A percentile compares a stretch with the other conserved stretches of the same genome.
Evolutionary conservation across 331 rosid species (phyloP).

Genomic region (Phaseolus coccineus): DNA sequence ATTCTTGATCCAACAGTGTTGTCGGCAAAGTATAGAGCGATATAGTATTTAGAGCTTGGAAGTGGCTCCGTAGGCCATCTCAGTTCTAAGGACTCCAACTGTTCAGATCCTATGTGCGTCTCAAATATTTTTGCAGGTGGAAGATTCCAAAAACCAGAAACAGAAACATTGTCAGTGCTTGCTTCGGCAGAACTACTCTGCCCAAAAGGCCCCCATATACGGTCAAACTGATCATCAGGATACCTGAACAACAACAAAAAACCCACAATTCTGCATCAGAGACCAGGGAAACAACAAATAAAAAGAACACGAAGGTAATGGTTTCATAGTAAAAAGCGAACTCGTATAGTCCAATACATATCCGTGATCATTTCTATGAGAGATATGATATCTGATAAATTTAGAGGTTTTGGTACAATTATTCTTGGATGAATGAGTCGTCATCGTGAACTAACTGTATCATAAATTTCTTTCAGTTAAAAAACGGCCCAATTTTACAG

Average conservation of each 20-base stretch:
- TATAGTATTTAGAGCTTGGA: constrained; percentile 62
- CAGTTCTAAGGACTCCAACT: constrained; percentile 57
- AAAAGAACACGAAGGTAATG: background rate
- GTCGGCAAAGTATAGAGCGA: constrained; percentile 85
- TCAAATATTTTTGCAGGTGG: constrained; percentile 77
- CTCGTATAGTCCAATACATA: constrained; percentile 13
- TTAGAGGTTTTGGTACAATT: background rate
- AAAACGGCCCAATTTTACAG: background rate
- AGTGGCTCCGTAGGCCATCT: constrained; percentile 73
- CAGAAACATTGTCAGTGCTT: constrained; percentile 60
- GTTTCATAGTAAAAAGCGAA: background rate
- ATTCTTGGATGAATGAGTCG: background rate
- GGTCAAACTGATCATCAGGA: constrained; percentile 89
- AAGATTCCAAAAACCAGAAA: constrained; percentile 87
- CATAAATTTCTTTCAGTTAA: background rate
- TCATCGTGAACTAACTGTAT: background rate
- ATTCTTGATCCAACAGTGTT: constrained; percentile 54
- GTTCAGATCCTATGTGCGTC: constrained; percentile 58
- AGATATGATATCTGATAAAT: background rate
- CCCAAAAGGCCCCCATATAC: constrained; percentile 70
- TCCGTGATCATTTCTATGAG: background rate
- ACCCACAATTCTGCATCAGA: constrained; percentile 14
- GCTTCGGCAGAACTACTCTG: constrained; percentile 45
- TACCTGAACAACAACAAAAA: constrained; percentile 51
- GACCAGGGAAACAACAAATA: background rate